Conservation (phyloP, 305 asterid genomes). For the Coffea humblotiana region DNA sequence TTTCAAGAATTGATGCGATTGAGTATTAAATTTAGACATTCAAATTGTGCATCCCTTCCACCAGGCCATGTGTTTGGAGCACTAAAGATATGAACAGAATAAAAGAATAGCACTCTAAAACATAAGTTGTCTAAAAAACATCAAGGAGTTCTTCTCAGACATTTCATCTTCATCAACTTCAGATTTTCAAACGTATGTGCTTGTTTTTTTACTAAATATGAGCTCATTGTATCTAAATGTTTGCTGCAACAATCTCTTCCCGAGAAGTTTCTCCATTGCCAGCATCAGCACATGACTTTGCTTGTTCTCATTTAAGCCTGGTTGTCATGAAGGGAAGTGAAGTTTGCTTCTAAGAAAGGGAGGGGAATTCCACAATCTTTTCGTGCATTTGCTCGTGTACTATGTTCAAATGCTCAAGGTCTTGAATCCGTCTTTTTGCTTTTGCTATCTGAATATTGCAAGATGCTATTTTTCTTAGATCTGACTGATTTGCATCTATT, state of each 20-base stretch:
- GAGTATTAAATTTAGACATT: neutral
- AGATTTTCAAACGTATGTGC: too few relatives aligned
- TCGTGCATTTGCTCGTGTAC: conserved; percentile 81
- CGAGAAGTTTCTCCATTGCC: neutral
- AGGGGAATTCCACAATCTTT: conserved; percentile 82
- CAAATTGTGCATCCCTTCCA: neutral
- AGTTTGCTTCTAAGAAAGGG: conserved; percentile 45
- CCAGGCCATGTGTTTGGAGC: neutral
- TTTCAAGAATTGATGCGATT: neutral
- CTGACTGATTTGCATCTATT: neutral
- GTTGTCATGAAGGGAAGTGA: conserved; percentile 52
- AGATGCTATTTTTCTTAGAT: neutral
- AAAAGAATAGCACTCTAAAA: neutral
- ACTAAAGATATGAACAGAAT: neutral
- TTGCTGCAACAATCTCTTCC: neutral
- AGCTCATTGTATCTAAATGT: neutral
- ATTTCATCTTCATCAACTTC: neutral
- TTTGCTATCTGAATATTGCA: neutral
- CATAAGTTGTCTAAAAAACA: neutral
- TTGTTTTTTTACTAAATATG: neutral
- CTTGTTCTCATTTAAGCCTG: neutral
- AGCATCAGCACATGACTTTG: neutral
- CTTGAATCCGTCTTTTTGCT: neutral
- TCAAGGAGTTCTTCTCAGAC: neutral
- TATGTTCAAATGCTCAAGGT: conserved; percentile 55